These are phyloP conservation scores for Dryas integrifolia DNA, from an alignment of 331 rosid species.

Conservation along the genomic window DNA sequence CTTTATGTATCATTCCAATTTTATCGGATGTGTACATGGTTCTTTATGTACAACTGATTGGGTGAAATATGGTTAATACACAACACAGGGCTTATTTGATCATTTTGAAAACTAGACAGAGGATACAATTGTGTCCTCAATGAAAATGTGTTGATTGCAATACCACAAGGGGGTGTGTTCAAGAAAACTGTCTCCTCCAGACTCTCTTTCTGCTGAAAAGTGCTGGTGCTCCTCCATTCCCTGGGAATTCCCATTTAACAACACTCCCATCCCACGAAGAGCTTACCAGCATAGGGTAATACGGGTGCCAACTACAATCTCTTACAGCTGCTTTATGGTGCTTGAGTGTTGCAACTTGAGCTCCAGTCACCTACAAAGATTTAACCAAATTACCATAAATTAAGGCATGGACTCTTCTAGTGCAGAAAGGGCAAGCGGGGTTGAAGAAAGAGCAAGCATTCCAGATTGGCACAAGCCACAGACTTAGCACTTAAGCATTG, in stretches of 20 bases:
- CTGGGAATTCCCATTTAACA: conserved; percentile 76
- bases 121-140: background rate
- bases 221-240: conserved; percentile 39
- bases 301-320: conserved; percentile 98
- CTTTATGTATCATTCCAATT: no score
- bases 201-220: conserved; percentile 33
- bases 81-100: background rate
- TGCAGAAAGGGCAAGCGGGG: background rate
- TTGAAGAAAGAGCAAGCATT: background rate
- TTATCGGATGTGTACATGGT: conserved; percentile 1
- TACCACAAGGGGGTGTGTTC: conserved; percentile 15
- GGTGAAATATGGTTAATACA: background rate
- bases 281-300: conserved; percentile 73
- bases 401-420: background rate
- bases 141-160: background rate
- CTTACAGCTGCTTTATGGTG: conserved; percentile 87
- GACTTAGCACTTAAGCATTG: background rate
- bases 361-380: conserved; percentile 66
- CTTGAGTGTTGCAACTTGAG: conserved; percentile 72
- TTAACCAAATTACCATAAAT: conserved; percentile 9
- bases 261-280: conserved; percentile 94
- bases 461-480: conserved; percentile 8
- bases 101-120: background rate
- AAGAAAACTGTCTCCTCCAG: conserved; percentile 34
- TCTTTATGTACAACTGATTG: conserved; percentile 31